Conservation (phyloP, 2,329 filamentous ascomycete species). For the Zymoseptoria brevis region DNA sequence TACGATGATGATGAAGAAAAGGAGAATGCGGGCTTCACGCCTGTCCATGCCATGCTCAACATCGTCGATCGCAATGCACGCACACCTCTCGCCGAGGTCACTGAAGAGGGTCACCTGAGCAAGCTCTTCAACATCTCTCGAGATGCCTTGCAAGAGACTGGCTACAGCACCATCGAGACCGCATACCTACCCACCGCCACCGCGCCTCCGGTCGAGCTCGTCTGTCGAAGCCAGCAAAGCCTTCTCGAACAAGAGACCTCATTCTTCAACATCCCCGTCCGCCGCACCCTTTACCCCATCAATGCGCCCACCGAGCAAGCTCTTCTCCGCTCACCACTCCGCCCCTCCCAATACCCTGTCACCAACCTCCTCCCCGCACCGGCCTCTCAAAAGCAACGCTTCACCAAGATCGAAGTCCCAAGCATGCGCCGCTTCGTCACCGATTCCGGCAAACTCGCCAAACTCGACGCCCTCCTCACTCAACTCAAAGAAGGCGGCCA, state of each 20-base stretch:
- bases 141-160: conserved; percentile 56
- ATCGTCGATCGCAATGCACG: conserved; percentile 64
- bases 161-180: conserved; percentile 71
- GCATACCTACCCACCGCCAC: conserved; percentile 70
- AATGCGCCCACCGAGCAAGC: conserved; percentile 59
- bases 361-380: conserved; percentile 65
- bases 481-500: conserved; percentile 88
- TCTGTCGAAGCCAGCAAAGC: conserved; percentile 60
- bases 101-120: conserved; percentile 62
- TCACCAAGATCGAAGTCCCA: conserved; percentile 84
- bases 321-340: conserved; percentile 65
- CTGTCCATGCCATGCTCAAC: conserved; percentile 71
- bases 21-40: conserved; percentile 48
- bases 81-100: conserved; percentile 59
- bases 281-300: conserved; percentile 65
- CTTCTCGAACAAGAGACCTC: conserved; percentile 60
- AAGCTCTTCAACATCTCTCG: conserved; percentile 73
- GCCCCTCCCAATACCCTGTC: conserved; percentile 56
- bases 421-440: conserved; percentile 98
- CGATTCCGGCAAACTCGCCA: conserved; percentile 91
- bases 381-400: conserved; percentile 71
- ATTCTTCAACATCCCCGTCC: conserved; percentile 70
- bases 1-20: conserved; percentile 58
- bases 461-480: conserved; percentile 77
- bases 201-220: conserved; percentile 77